Evolutionary conservation across 2,329 filamentous ascomycete genomes (phyloP).

Genomic region (Massarina eburnea): DNA sequence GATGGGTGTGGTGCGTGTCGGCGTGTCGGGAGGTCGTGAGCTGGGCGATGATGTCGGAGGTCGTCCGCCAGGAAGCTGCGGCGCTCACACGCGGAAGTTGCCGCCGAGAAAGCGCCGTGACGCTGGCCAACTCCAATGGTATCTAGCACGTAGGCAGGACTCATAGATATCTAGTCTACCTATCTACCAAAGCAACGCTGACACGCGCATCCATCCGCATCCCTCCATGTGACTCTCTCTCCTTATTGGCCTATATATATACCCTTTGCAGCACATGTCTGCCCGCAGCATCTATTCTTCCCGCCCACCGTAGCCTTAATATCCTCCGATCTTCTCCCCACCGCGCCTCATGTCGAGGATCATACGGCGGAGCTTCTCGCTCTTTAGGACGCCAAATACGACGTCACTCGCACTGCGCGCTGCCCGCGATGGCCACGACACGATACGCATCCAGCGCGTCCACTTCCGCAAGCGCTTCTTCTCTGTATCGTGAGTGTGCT

Average conservation of each 20-base stretch:
- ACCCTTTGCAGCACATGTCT: constrained; percentile 3
- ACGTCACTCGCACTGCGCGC: constrained; percentile 27
- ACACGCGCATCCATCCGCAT: too few relatives aligned
- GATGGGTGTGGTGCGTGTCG: constrained; percentile 17
- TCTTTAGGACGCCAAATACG: constrained; percentile 30
- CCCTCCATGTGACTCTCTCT: background rate
- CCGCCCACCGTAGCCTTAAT: constrained; percentile 13
- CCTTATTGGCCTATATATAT: background rate
- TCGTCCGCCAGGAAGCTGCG: constrained; percentile 22
- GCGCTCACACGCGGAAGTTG: constrained; percentile 16
- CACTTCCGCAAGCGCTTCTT: constrained; percentile 44
- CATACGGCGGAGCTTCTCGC: constrained; percentile 40
- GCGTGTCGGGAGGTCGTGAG: constrained; percentile 18
- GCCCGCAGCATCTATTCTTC: background rate
- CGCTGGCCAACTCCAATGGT: background rate
- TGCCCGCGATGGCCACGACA: constrained; percentile 33
- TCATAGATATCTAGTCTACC: too few relatives aligned
- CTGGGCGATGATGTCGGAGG: constrained; percentile 21
- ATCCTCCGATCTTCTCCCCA: constrained; percentile 7
- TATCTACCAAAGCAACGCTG: too few relatives aligned
- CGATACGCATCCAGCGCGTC: constrained; percentile 41
- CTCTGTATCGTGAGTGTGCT: constrained; percentile 33
- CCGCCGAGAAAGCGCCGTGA: constrained; percentile 4
- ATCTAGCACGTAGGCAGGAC: too few relatives aligned
- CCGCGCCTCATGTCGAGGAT: constrained; percentile 43